Evolutionary conservation across 148 eudicot species (phyloP), one percentile per base, ranked within the genome.

Genomic region (Bassia scoparia): DNA sequence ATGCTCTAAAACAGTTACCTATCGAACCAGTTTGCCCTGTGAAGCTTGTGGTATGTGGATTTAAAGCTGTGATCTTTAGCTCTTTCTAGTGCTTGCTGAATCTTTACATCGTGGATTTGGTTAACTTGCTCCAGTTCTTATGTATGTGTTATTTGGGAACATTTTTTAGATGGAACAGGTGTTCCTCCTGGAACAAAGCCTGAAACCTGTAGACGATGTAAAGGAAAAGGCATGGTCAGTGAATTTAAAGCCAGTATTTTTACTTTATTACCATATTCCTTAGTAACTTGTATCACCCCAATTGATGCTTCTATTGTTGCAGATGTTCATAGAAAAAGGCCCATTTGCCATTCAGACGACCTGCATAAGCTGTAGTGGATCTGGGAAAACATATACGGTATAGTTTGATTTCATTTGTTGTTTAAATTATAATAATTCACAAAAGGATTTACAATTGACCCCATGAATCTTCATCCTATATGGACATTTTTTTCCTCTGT

Each of bases 161-260:
- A 29, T 49, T 48, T 33, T 63, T 12, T 71, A 93, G 98, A 89
- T 77, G 98, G 97, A 82, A 74, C 89, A 72, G 98, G 98, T 33
- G 93, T 91, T 70, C 98, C 98, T 81, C 96, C 97, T 72, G 98
- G 98, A 78, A 89, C 98, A 69, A 86, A 77, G 82, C 98, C 97
- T 23, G 91, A 86, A 74, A 94, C 97, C 14, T 94, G 98, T 78
- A 86, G 70, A 73, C 86, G 83, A n/a, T 94, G 98, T 79, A 89
- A 71, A 82, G 98, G 98, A 64, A 79, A 84, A 69, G 98, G 98
- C 78, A 79, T 82, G 94, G 98, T 87, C 10, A 65, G 95, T 86
- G 59, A 70, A 83, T 48, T 65, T 15, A 26, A 64, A 50, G 63
- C n/a, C 53, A 24, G 30, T 14, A 55, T 33, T 23, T 31, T 73